Base-by-base conservation (phyloP, 2,329 filamentous ascomycete genomes). In the Sporothrix dimorphospora region DNA sequence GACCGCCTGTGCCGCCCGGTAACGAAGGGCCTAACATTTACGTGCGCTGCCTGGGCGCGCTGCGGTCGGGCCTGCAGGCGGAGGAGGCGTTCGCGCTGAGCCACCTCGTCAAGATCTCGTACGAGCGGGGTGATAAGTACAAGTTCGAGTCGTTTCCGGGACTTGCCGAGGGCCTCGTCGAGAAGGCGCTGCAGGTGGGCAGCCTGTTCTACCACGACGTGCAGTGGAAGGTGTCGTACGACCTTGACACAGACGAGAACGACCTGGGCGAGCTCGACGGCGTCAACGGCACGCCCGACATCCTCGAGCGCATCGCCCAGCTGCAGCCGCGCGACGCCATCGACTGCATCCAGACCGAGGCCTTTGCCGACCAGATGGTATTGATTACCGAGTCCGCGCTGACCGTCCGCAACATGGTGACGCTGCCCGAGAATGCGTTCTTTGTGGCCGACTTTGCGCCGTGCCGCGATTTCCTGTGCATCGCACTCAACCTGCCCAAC, bases 391-490 rank as follows among this genome's bases (percentile, higher is more conserved):
- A 98, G 81, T 94, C 96, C 1, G 90, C 92, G 24, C 84, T 98
- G 63, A 94, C 97, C 21, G 85, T 98, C 57, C 90, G 96, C 69
- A 99, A 99, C 80, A 98, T 99, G 94, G 91, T 94, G n/a, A 92
- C 97, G 81, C 85, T 98, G 24, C 89, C 91, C 27, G 94, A 97
- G 74, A 99, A 99, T 78, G 95, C 95, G 0, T 83, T 87, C 30
- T 96, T 94, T 79, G 87, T 97, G 77, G 88, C 93, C 5, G 89
- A 91, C 30, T 90, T 95, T 73, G 88, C 88, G 19, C 86, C 94
- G 0, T 84, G 97, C 51, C 91, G 92, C 78, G 94, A 98, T 77
- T 87, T 97, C 67, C 85, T 98, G 71, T 92, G 93, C 78, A 92
- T 98, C 74, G 86, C 93, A 30, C 84, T 98, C 59, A 92, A 91